Base-by-base conservation (phyloP, 768 basidiomycete genomes). In the Trametes cinnabarina region DNA sequence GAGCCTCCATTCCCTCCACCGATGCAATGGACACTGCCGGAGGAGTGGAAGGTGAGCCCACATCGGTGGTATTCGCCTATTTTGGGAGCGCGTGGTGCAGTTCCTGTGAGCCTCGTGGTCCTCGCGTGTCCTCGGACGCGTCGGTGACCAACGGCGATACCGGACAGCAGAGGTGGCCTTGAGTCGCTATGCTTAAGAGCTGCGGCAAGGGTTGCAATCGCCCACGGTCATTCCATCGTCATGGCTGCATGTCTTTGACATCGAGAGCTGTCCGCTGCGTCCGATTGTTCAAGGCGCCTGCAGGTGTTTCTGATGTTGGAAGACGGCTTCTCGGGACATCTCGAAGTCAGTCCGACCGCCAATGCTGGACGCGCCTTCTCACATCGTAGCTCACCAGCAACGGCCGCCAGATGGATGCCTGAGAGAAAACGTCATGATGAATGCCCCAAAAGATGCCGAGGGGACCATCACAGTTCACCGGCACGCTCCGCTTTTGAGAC, bases 51-150 rank as follows among this genome's bases (percentile, higher is more conserved):
- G 51, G 43, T 25, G 20, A 30, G 44, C 47, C 34, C 44, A 20
- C n/a, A 47, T 54, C 60, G 55, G 60, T 26, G 32, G 40, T 23
- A 54, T 40, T 57, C 49, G 56, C 47, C 55, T 57, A 57, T 57
- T 62, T 35, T 47, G 34, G 35, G 58, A 11, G 44, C 30, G 15
- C 47, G 23, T 41, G 49, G 49, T 42, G 32, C 28, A n/a, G 41
- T 10, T 49, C 53, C 55, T 60, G 59, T 51, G 59, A 55, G 43
- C 59, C 59, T 55, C 59, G 59, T 60, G 59, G 59, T 49, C 54
- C 59, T 60, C 59, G 59, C 59, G 59, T 60, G 59, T 39, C 53
- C 39, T 51, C 53, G 53, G 54, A 43, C 37, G 37, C 8, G 19
- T 55, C 59, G 59, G 52, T 51, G 42, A 47, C 49, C 42, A 32